Conservation (phyloP, 352 stramenopile genomes). For the Phytophthora europaea region DNA sequence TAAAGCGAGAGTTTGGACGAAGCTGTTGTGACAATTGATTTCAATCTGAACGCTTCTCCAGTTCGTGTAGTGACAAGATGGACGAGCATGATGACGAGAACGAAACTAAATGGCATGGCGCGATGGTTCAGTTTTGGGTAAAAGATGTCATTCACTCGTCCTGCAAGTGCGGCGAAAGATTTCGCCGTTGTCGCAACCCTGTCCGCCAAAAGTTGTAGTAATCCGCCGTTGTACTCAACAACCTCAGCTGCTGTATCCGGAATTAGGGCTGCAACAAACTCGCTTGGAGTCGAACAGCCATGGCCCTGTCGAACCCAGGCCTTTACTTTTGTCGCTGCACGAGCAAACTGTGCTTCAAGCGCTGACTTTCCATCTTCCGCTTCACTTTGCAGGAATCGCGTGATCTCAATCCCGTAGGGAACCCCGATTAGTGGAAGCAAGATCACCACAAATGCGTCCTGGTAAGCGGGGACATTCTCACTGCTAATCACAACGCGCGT, state of each 20-base stretch:
- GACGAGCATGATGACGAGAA: background rate
- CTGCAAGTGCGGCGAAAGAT: slow-evolving; percentile 9
- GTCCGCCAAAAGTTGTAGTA: background rate
- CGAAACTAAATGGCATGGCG: slow-evolving; percentile 5
- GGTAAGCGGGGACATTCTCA: slow-evolving; percentile 44
- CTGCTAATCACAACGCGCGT: slow-evolving; percentile 29
- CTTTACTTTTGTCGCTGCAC: slow-evolving; percentile 18
- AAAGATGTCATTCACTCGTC: background rate
- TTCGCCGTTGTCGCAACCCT: background rate
- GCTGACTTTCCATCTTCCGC: slow-evolving; percentile 35
- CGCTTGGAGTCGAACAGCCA: slow-evolving; percentile 21
- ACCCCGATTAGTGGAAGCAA: slow-evolving; percentile 28
- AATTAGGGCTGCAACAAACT: slow-evolving; percentile 32
- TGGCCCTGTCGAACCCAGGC: slow-evolving; percentile 23
- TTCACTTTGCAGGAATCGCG: slow-evolving; percentile 42
- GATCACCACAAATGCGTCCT: slow-evolving; percentile 26
- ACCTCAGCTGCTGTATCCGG: slow-evolving; percentile 40
- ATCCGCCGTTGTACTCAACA: slow-evolving; percentile 18
- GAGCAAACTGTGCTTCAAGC: slow-evolving; percentile 37
- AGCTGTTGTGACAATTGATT: slow-evolving; percentile 11
- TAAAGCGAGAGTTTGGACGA: slow-evolving; percentile 1
- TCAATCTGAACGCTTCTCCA: background rate
- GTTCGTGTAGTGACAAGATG: background rate
- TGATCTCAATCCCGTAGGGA: slow-evolving; percentile 19
- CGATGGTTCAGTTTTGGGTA: slow-evolving; percentile 12